These are phyloP conservation scores for Tuber borchii DNA, from an alignment of 495 filamentous ascomycete species.

Conservation along the genomic window DNA sequence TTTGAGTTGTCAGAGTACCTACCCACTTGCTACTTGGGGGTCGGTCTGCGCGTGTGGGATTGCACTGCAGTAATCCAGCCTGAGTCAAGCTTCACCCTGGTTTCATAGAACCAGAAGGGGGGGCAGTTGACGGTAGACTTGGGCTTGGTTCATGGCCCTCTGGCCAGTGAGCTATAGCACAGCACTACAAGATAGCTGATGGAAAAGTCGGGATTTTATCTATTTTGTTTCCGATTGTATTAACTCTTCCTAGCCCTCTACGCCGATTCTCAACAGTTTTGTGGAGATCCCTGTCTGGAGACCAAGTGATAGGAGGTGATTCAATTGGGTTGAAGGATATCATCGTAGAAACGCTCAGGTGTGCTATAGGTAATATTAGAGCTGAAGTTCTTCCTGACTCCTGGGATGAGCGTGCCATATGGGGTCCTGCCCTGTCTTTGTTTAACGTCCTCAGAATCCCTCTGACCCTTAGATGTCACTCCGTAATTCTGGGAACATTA, in stretches of 20 bases:
- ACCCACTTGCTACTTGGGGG: neutral
- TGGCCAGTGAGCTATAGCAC: neutral
- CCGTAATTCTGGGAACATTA: neutral
- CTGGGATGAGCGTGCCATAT: neutral
- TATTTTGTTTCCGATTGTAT: neutral
- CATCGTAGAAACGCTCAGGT: neutral
- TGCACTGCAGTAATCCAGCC: neutral
- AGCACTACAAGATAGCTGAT: neutral
- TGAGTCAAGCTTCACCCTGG: neutral
- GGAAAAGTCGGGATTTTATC: neutral
- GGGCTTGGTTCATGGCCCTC: neutral
- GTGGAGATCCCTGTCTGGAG: neutral
- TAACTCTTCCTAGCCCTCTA: neutral
- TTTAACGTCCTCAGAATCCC: neutral
- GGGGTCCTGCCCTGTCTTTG: neutral
- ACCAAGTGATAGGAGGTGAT: neutral
- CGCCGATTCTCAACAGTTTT: neutral
- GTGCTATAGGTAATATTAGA: neutral
- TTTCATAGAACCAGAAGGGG: neutral
- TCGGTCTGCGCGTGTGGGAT: too few species aligned
- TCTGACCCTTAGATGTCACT: neutral
- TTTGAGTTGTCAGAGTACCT: neutral
- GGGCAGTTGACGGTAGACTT: neutral
- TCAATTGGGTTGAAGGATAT: neutral
- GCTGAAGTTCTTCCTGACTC: neutral